Evolutionary conservation across 768 basidiomycete species (phyloP), one percentile per base, ranked within the genome.

Genomic region (Daedaleopsis sinensis): DNA sequence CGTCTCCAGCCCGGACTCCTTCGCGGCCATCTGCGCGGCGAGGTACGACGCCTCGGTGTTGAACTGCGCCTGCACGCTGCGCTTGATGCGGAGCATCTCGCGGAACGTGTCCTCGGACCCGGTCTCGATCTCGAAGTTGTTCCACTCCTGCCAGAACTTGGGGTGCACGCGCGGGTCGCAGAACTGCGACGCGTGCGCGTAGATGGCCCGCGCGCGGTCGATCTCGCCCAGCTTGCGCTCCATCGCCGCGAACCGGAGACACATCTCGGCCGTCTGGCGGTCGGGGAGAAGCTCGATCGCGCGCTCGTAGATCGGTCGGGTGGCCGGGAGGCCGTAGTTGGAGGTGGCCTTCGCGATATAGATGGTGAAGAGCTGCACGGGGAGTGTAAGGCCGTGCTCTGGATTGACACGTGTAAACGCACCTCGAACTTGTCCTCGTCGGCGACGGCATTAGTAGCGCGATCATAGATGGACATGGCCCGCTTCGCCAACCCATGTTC

Each of bases 201-300:
- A 98, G 66, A 98, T 91, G 1, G 95, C 91, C 52, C 97, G 87
- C 13, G 97, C 97, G 24, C 97, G 85, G 77, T 99, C 97, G 74
- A 99, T 98, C 79, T 99, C 97, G 56, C 97, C 97, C 38, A 99
- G 86, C 73, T 99, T 99, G 67, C 96, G 89, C 74, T 99, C 97
- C 68, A 99, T 85, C 37, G 86, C 84, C 5, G 97, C 96, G 73
- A 98, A 99, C 48, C 95, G 92, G 21, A 98, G 81, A 73, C 96
- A 98, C 94, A 98, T 98, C 74, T 96, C 91, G 19, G 96, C 95
- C 0, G 96, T 97, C 77, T 98, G 93, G 49, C 84, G 83, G 76
- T 98, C 93, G 8, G 96, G 97, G 4, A 99, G 83, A 38, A 89
- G 84, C 78, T 98, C 96, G 58, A 99, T 79, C 15, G 97, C 96